A percentile compares a stretch with the other conserved stretches of the same genome.
These are phyloP conservation scores for Setaria italica DNA, from an alignment of 202 grass and related monocot species.

Conservation along the genomic window DNA sequence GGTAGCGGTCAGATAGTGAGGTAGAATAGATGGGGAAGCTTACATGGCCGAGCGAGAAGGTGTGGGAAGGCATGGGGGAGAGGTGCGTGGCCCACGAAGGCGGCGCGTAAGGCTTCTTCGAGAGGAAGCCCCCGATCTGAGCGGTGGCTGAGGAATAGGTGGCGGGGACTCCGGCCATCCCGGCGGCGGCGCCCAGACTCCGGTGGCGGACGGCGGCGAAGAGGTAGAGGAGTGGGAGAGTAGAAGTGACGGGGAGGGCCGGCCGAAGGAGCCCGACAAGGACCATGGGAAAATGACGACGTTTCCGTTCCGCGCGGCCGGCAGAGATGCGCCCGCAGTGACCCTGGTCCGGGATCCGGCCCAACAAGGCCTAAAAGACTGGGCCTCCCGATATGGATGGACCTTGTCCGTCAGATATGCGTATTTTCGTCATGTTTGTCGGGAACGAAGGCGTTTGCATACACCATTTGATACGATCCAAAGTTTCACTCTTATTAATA, in stretches of 20 bases:
- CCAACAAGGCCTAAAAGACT: neutral
- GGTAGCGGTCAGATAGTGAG: neutral
- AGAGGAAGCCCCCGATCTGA: slow-evolving; percentile 71
- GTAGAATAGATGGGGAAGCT: slow-evolving; percentile 16
- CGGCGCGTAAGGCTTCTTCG: slow-evolving; percentile 75
- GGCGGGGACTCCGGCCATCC: slow-evolving; percentile 52
- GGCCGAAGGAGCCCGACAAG: slow-evolving; percentile 8
- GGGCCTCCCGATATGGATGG: too few species aligned
- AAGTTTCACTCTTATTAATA: too few species aligned
- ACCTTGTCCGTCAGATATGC: too few species aligned
- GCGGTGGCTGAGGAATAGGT: slow-evolving; percentile 15
- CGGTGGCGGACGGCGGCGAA: slow-evolving; percentile 10
- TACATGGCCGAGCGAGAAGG: slow-evolving; percentile 81
- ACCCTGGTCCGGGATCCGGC: neutral
- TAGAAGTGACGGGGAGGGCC: slow-evolving; percentile 18
- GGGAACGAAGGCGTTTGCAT: too few species aligned
- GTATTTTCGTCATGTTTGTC: too few species aligned
- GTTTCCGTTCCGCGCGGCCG: neutral
- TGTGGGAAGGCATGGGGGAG: slow-evolving; percentile 63
- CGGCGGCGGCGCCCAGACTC: slow-evolving; percentile 20
- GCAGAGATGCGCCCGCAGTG: neutral
- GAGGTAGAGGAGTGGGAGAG: neutral
- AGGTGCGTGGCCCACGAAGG: slow-evolving; percentile 89
- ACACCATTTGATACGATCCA: too few species aligned
- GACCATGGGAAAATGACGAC: neutral